phyloP scores from a whole-genome alignment of 2,329 filamentous ascomycete genomes.

The Claviceps quebecensis region DNA sequence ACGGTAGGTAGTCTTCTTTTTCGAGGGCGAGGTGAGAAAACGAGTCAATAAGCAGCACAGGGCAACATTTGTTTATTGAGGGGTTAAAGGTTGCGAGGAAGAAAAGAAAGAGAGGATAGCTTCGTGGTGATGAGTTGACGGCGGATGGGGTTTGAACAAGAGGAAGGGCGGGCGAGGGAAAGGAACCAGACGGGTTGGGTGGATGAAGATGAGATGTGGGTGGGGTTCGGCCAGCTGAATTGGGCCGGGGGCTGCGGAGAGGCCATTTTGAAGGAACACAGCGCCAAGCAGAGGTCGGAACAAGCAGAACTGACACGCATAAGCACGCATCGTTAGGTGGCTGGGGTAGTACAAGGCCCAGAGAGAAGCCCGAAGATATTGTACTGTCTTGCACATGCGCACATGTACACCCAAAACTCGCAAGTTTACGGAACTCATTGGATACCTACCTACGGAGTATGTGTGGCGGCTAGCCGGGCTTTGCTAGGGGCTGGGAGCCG shows the following conservation, averaged over 20 bases:
- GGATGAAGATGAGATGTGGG: not conserved
- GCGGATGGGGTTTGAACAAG: not conserved
- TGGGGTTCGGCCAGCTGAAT: not conserved
- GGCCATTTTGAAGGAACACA: not conserved
- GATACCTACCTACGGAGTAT: too few species aligned
- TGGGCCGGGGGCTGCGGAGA: not conserved
- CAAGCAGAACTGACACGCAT: not conserved
- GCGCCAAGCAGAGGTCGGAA: not conserved
- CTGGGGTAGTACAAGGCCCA: too few species aligned
- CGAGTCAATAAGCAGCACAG: slow-evolving; percentile 10
- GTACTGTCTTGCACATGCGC: too few species aligned
- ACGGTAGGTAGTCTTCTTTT: too few species aligned
- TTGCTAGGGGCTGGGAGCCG: too few species aligned
- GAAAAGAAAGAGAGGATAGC: not conserved
- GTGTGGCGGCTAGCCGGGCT: too few species aligned
- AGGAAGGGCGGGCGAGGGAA: slow-evolving; percentile 2
- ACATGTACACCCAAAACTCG: too few species aligned
- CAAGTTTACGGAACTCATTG: too few species aligned
- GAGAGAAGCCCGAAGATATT: too few species aligned
- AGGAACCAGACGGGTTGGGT: not conserved
- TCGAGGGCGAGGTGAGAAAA: not conserved
- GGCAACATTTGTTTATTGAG: slow-evolving; percentile 4
- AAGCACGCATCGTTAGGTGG: not conserved
- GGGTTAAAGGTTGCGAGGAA: not conserved
- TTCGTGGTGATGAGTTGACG: not conserved